Evolutionary conservation across 2,329 filamentous ascomycete genomes (phyloP).

Genomic region (Helminthosporium solani): DNA sequence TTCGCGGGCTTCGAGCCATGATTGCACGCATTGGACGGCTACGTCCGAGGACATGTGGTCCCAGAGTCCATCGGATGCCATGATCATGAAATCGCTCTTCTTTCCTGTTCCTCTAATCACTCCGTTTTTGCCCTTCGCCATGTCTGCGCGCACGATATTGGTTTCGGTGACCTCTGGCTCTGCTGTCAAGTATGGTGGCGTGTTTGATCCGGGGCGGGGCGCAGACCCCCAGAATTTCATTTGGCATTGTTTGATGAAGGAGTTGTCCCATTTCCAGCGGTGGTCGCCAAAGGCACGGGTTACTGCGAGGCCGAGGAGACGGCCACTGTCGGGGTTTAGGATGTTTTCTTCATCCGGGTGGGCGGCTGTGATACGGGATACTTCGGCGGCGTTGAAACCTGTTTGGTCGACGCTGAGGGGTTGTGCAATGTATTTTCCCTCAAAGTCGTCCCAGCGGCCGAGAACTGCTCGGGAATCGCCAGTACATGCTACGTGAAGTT

Average conservation of each 20-base stretch:
- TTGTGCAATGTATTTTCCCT: conserved; percentile 52
- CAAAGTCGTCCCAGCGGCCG: conserved; percentile 50
- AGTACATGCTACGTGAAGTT: conserved; percentile 63
- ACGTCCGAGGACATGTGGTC: conserved; percentile 59
- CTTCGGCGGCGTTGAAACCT: conserved; percentile 61
- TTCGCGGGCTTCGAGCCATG: conserved; percentile 53
- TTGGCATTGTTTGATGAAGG: conserved; percentile 49
- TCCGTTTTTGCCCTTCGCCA: background rate
- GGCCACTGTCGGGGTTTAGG: conserved; percentile 55
- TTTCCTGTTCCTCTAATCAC: conserved; percentile 18
- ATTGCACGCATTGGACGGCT: conserved; percentile 58
- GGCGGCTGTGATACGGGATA: conserved; percentile 54
- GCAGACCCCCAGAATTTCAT: conserved; percentile 53
- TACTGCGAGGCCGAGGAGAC: conserved; percentile 62
- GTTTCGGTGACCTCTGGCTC: conserved; percentile 64
- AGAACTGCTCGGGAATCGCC: conserved; percentile 69
- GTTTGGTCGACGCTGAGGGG: conserved; percentile 66
- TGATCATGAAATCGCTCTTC: conserved; percentile 59
- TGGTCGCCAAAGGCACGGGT: conserved; percentile 69
- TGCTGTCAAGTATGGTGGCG: conserved; percentile 68
- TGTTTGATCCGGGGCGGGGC: conserved; percentile 48
- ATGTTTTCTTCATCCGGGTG: conserved; percentile 65
- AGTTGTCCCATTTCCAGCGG: conserved; percentile 65
- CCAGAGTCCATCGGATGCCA: conserved; percentile 69
- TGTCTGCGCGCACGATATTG: conserved; percentile 46